Evolutionary conservation across 768 basidiomycete genomes (phyloP), one percentile per base, ranked within the genome.

Genomic region (Suillus clintonianus): DNA sequence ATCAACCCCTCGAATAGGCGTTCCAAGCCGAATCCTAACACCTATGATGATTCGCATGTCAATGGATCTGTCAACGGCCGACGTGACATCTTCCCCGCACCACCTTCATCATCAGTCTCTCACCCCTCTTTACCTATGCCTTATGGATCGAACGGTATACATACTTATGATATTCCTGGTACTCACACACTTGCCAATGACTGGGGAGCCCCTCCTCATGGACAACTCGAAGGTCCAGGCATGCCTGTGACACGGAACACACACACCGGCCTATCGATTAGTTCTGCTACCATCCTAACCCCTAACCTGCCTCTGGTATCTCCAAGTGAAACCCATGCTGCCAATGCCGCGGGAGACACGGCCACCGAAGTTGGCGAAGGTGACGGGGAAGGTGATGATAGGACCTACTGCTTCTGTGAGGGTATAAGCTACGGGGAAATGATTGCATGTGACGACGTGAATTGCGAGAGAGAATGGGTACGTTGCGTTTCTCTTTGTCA

Each of bases 401-500:
- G 82, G 69, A 83, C 84, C 15, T 97, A 98, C 72, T 98, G 95
- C 77, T 83, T 89, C 80, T 98, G 95, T 75, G 83, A 92, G 67
- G 81, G 90, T 19, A 83, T 88, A 64, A 94, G 92, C 71, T 95
- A 90, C 69, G 95, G 95, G 42, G 91, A 95, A 79, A 97, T 97
- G 95, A 92, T 97, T 69, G 95, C 89, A 27, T 97, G 95, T 74
- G 95, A 97, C 74, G 92, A 89, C 69, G 79, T 81, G 19, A 81
- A 83, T 51, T 97, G 95, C 78, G 87, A 89, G 69, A 81, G 82
- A 63, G 94, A 96, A 89, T 97, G 95, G 95, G 95, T 96, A 68
- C 73, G 92, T 68, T 53, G 61, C 60, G 60, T 59, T 60, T 41
- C 60, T 67, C 51, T 60, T 60, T 53, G 30, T 45, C 54, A 56